These are phyloP conservation scores for Cordyceps cicadae DNA, from an alignment of 2,329 filamentous ascomycete species.

Conservation along the genomic window DNA sequence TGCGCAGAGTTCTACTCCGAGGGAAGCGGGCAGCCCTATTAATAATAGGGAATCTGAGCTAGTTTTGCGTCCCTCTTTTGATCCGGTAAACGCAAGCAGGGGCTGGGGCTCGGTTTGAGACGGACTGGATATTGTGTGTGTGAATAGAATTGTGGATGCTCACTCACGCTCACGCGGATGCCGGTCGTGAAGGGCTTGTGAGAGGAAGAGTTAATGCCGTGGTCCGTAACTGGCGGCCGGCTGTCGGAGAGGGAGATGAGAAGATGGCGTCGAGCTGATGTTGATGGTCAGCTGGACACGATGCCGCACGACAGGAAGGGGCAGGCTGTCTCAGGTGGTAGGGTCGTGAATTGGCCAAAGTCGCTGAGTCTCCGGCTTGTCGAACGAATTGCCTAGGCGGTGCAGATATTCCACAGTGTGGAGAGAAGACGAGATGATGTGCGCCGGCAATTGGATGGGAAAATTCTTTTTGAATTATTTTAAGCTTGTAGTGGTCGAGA, in stretches of 20 bases:
- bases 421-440: not conserved
- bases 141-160: conserved; percentile 10
- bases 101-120: conserved; percentile 6
- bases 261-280: not conserved
- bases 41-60: conserved; percentile 6
- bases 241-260: conserved; percentile 5
- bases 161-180: not conserved
- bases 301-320: not conserved
- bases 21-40: conserved; percentile 1
- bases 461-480: conserved; percentile 3
- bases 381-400: not conserved
- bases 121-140: not conserved
- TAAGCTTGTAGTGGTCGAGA: not conserved
- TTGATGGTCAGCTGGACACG: not conserved
- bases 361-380: not conserved
- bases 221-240: conserved; percentile 1
- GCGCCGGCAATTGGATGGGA: not conserved
- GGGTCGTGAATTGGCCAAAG: not conserved
- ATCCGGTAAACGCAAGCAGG: conserved; percentile 5
- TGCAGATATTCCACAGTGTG: not conserved
- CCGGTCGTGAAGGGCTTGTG: conserved; percentile 5
- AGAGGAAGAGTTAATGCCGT: not conserved
- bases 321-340: not conserved
- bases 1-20: not conserved
- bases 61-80: conserved; percentile 1